These are phyloP conservation scores for Xylaria castorea DNA, from an alignment of 495 filamentous ascomycete genomes.

Conservation along the genomic window DNA sequence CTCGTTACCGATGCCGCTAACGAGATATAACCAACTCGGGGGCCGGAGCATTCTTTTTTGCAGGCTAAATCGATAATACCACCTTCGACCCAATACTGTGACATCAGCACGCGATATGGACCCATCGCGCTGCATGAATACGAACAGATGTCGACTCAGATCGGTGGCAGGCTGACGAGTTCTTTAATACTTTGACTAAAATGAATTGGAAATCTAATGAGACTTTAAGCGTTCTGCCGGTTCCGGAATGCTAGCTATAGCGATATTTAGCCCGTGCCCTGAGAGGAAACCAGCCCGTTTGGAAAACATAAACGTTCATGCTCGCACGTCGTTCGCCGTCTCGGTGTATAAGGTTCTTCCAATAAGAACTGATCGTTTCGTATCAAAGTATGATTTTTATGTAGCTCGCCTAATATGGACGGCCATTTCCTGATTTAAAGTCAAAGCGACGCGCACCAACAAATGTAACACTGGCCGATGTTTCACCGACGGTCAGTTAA, in stretches of 20 bases:
- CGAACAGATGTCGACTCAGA: background rate
- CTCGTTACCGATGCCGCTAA: background rate
- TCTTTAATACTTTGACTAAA: background rate
- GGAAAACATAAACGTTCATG: background rate
- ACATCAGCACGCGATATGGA: conserved; percentile 2
- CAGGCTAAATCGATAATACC: conserved; percentile 12
- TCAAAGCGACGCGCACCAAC: background rate
- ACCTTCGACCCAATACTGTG: conserved; percentile 7
- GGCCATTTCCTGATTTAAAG: background rate
- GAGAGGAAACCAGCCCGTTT: background rate
- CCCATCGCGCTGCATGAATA: conserved; percentile 17
- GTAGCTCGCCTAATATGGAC: background rate
- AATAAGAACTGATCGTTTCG: too few relatives aligned
- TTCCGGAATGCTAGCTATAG: background rate
- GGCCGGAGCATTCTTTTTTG: conserved; percentile 1
- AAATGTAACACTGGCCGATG: background rate
- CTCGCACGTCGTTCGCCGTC: too few relatives aligned
- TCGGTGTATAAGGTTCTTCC: too few relatives aligned
- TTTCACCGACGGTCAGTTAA: background rate
- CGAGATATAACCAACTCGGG: background rate
- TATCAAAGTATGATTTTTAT: background rate
- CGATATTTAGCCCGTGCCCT: background rate
- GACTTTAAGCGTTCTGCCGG: background rate
- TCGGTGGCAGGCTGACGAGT: background rate
- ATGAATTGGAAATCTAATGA: background rate